Evolutionary conservation across 306 rosid genomes (phyloP), one percentile per base, ranked within the genome.

Genomic region (Morella rubra): DNA sequence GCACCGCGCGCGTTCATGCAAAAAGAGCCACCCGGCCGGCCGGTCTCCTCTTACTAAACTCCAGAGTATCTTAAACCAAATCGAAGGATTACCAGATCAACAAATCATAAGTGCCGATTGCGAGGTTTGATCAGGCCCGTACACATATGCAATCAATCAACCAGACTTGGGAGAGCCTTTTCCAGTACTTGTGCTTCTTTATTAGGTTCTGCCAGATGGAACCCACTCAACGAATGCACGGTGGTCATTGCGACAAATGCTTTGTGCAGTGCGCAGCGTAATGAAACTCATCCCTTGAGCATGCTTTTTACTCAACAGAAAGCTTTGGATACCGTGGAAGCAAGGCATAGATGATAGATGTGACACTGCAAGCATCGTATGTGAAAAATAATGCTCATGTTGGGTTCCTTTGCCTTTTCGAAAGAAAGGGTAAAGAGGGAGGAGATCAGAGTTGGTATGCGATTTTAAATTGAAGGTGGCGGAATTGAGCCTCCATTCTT

Each of bases 181-280:
- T 32, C 37, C 37, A 32, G 18, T 19, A 52, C 19, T 52, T 16
- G 14, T 46, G 42, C 24, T 53, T 75, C 76, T 69, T 56, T 50
- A 8, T 40, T 58, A 32, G 73, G 52, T 65, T 73, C 46, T 52
- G 55, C 74, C 69, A 27, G 5, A 42, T 73, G 78, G 69, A 73
- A 16, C 78, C 75, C 68, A 53, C 68, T 42, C 8, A 8, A 52
- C 19, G 14, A 13, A 4, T 42, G 37, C 3, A 4, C 6, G 7
- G 0, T 14, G 7, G 45, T 14, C 4, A 61, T 8, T 8, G 37
- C 32, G 15, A 32, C 12, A 32, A 44, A 4, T 59, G 41, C 18
- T 1, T 56, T 20, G 37, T 6, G 13, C 32, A 58, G 1, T 0
- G 64, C 7, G 8, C 32, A 11, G 3, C 13, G 12, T 22, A 7